Base-by-base conservation (phyloP, 345 rosid species). In the Eucalyptus grandis region DNA sequence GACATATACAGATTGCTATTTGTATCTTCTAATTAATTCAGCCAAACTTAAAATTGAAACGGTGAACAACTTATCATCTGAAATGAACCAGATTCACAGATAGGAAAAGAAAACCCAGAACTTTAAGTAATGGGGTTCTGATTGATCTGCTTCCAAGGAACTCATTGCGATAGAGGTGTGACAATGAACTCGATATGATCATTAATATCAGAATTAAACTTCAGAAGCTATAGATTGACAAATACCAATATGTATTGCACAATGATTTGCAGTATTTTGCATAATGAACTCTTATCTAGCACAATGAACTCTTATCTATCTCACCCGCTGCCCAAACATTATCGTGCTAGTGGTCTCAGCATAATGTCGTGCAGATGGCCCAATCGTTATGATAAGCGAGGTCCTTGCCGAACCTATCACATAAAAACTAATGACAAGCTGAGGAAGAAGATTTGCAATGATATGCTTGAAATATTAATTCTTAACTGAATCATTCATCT, bases 281-380 rank as follows among this genome's bases (percentile, higher is more conserved):
- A 60, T 40, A 27, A 40, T 43, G n/a, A 92, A 53, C 46, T 40
- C 49, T 86, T 67, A 62, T 51, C 24, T 27, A 67, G 60, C 34
- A 60, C n/a, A 27, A 40, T 43, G n/a, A 92, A 53, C 46, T 40
- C 49, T 86, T 67, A 62, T 51, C 24, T 27, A 67, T 91, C 99
- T 95, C 89, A 96, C 99, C 95, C 99, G 91, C 91, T 96, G 99
- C 86, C 99, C 99, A 90, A 97, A 97, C 98, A 94, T 94, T 69
- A 97, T 94, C 72, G 99, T 97, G 93, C 99, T 95, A 67, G 95
- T 94, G 92, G 99, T 97, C 95, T 97, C 99, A 87, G 95, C 97
- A 89, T 91, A 97, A 91, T 95, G 94, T 51, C 96, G 94, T 88
- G 94, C 94, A 89, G 98, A 97, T 89, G 99, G 96, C 82, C 98